These are phyloP conservation scores for Chaetomium cochliodes DNA, from an alignment of 495 filamentous ascomycete genomes.

Conservation along the genomic window DNA sequence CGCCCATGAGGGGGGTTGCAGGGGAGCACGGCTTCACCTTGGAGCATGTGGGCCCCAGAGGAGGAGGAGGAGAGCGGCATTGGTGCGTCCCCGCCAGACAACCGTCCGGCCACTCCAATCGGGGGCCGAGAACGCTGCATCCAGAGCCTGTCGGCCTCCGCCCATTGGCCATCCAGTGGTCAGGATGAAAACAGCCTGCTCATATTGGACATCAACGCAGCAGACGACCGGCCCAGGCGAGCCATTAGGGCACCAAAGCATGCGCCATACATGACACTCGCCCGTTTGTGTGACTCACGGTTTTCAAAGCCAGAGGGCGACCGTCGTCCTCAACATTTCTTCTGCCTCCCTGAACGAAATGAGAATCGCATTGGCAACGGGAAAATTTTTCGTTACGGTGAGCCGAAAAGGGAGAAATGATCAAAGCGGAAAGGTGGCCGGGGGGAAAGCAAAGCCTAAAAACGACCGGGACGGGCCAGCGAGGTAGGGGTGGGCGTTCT, in stretches of 20 bases:
- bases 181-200: slow-evolving; percentile 36
- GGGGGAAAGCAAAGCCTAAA: slow-evolving; percentile 19
- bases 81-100: slow-evolving; percentile 20
- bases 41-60: slow-evolving; percentile 14
- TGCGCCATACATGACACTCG: slow-evolving; percentile 34
- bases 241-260: slow-evolving; percentile 44
- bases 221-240: slow-evolving; percentile 30
- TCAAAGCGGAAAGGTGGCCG: slow-evolving; percentile 26
- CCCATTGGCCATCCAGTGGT: slow-evolving; percentile 42
- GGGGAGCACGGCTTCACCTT: slow-evolving; percentile 23
- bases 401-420: slow-evolving; percentile 36
- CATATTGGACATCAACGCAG: slow-evolving; percentile 52
- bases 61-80: slow-evolving; percentile 21
- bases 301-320: slow-evolving; percentile 18
- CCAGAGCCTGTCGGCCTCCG: slow-evolving; percentile 31
- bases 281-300: slow-evolving; percentile 40
- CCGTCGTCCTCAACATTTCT: slow-evolving; percentile 22
- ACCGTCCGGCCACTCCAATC: slow-evolving; percentile 34
- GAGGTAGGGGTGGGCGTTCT: slow-evolving; percentile 35
- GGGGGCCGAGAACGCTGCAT: slow-evolving; percentile 39
- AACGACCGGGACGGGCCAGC: slow-evolving; percentile 25
- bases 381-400: slow-evolving; percentile 36
- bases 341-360: slow-evolving; percentile 27
- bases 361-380: slow-evolving; percentile 32
- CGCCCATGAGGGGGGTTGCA: neutral